Percentiles rank a stretch among this genome's conserved stretches.
Evolutionary conservation across 2,329 filamentous ascomycete species (phyloP).

Genomic region (Gyromitra esculenta): DNA sequence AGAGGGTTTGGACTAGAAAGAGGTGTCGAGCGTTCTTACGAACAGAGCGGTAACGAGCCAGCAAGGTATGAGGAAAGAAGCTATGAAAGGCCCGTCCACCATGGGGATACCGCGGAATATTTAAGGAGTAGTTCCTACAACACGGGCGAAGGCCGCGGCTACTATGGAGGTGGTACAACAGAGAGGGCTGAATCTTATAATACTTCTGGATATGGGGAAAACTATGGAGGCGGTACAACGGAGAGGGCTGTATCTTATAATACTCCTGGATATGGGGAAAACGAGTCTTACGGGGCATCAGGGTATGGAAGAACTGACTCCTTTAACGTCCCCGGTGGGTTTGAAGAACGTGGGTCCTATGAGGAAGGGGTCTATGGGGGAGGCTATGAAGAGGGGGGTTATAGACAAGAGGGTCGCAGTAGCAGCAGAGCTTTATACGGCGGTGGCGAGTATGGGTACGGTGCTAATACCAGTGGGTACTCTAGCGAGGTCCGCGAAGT

Average conservation of each 20-base stretch:
- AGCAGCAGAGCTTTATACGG: conserved; percentile 55
- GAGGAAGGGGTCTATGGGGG: conserved; percentile 16
- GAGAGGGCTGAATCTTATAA: conserved; percentile 50
- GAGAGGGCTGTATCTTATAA: conserved; percentile 50
- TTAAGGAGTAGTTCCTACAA: conserved; percentile 38
- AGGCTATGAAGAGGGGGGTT: conserved; percentile 7
- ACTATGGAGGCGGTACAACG: neutral
- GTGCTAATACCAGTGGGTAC: conserved; percentile 45
- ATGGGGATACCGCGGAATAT: conserved; percentile 32
- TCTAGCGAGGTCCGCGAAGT: conserved; percentile 11
- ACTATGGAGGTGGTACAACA: conserved; percentile 55
- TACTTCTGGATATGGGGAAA: conserved; percentile 56
- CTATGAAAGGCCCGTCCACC: conserved; percentile 21
- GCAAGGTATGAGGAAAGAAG: conserved; percentile 19
- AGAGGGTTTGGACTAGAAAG: conserved; percentile 60
- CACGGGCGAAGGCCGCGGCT: conserved; percentile 54
- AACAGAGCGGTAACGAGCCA: conserved; percentile 12
- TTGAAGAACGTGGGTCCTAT: conserved; percentile 27
- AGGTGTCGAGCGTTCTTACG: conserved; percentile 23
- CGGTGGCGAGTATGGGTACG: conserved; percentile 48
- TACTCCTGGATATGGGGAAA: conserved; percentile 56
- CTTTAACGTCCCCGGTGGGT: conserved; percentile 24
- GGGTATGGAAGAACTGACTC: conserved; percentile 40
- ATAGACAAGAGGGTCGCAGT: conserved; percentile 49
- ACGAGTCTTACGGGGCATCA: conserved; percentile 41